Evolutionary conservation across 768 basidiomycete species (phyloP), one percentile per base, ranked within the genome.

Genomic region (Rubroboletus pulcherrimus): DNA sequence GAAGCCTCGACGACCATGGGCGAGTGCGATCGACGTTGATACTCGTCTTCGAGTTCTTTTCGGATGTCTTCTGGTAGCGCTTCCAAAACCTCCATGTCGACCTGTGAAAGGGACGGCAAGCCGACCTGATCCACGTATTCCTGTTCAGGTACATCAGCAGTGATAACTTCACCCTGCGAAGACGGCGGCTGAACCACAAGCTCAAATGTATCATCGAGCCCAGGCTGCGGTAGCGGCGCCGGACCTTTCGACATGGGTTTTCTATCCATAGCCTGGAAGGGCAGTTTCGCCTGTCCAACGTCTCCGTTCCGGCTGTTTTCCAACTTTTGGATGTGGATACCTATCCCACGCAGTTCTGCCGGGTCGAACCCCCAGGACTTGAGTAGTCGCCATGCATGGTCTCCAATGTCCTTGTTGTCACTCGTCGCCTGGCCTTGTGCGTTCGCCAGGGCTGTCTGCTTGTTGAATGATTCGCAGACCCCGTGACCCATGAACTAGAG

Each of bases 401-500:
- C 79, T 0, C 85, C 91, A 39, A 99, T 87, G 37, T 85, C 72
- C 38, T 74, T 78, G 14, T 80, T 73, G 58, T 97, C 87, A 65
- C 82, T 86, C 0, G 93, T 93, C 7, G 91, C 83, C 21, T 76
- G 75, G 0, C 89, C 87, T 17, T 80, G 82, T 5, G 80, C 76
- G 7, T 78, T 83, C 4, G 78, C 67, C 3, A 95, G 73, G 2
- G 83, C 66, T 0, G 76, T 73, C 65, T 92, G 87, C 66, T 88
- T 91, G 70, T 82, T 93, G 75, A 86, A 92, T 2, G 82, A 76
- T 52, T 93, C 86, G 66, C 93, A 96, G 4, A 80, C 72, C 11
- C 96, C 95, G 63, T 97, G 95, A 0, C 96, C 95, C 64, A 98
- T 80, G 63, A 95, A 96, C 92, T 94, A 62, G 2, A 56, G 1